A percentile compares a stretch with the other conserved stretches of the same genome.
These are phyloP conservation scores for Hanseniaspora guilliermondii DNA, from an alignment of 805 yeast species.

Conservation along the genomic window DNA sequence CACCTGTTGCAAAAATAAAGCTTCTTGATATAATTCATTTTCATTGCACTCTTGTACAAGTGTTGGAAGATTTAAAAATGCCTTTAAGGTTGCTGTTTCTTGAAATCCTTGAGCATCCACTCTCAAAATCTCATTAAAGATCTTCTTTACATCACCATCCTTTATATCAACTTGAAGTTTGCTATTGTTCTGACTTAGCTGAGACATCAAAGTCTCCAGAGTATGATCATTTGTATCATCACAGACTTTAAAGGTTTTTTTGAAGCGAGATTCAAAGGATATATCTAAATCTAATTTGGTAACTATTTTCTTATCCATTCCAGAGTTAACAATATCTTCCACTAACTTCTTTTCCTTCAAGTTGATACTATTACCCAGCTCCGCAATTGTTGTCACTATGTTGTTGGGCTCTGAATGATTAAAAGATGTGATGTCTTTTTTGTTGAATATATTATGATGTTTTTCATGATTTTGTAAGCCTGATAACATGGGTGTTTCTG, in stretches of 20 bases:
- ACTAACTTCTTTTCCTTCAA: conserved; percentile 8
- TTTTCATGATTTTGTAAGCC: neutral
- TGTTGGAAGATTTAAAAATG: conserved; percentile 60
- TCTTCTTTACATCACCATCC: neutral
- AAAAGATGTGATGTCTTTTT: neutral
- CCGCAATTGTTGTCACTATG: conserved; percentile 13
- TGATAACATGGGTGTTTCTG: conserved; percentile 11
- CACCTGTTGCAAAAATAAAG: conserved; percentile 69
- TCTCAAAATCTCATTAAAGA: neutral
- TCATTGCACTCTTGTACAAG: conserved; percentile 70
- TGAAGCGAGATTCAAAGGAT: neutral
- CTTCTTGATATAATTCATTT: conserved; percentile 79
- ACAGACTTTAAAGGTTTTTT: neutral
- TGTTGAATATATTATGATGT: neutral
- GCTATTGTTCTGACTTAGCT: conserved; percentile 4
- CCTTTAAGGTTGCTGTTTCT: conserved; percentile 43
- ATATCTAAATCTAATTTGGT: neutral
- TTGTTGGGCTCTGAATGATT: neutral
- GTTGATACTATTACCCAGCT: conserved; percentile 7
- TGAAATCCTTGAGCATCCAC: conserved; percentile 36
- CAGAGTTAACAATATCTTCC: neutral
- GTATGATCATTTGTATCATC: neutral
- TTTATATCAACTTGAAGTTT: neutral
- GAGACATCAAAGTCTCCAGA: neutral
- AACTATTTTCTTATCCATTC: conserved; percentile 6